Base-by-base conservation (phyloP, 768 basidiomycete genomes). In the Phanerodontia chrysosporium region DNA sequence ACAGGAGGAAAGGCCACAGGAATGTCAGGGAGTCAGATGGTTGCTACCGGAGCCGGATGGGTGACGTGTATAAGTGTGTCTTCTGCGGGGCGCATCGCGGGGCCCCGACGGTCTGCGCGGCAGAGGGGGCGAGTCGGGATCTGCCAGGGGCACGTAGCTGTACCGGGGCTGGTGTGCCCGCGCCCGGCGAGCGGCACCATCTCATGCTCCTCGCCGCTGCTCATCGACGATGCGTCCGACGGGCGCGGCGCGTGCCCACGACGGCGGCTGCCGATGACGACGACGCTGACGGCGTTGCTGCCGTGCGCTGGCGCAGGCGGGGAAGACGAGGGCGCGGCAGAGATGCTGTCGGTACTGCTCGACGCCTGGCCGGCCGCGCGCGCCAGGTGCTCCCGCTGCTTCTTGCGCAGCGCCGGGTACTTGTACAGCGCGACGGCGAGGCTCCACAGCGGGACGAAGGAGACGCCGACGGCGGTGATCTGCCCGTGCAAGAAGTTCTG, bases 391-490 rank as follows among this genome's bases (percentile, higher is more conserved):
- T 42, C 36, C 32, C 21, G 35, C 32, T 36, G 52, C 35, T 24
- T 42, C 27, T 49, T 48, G 30, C 54, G 58, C 10, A 58, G 28
- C 14, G 52, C 22, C 9, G 64, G 64, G 48, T 62, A 66, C 24
- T 49, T 58, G 62, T 65, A 66, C n/a, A 69, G 39, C 14, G 68
- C 66, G 32, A 64, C 58, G 12, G 58, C 62, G 36, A 69, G 59
- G 51, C 60, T 63, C 68, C 68, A 69, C 18, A 66, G 46, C 1
- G 68, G 64, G n/a, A 64, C 63, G 57, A 62, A 53, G 1, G 64
- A 49, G 45, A 69, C 64, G 16, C 67, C 58, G 1, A 66, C 57
- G 2, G 67, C 66, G 18, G 67, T 69, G 51, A 69, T 66, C 67
- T 68, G 59, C 12, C 27, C 21, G 25, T 14, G 24, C 7, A n/a